phyloP scores from a whole-genome alignment of 176 grass and related monocot genomes.

The maize (Zea mays) region DNA sequence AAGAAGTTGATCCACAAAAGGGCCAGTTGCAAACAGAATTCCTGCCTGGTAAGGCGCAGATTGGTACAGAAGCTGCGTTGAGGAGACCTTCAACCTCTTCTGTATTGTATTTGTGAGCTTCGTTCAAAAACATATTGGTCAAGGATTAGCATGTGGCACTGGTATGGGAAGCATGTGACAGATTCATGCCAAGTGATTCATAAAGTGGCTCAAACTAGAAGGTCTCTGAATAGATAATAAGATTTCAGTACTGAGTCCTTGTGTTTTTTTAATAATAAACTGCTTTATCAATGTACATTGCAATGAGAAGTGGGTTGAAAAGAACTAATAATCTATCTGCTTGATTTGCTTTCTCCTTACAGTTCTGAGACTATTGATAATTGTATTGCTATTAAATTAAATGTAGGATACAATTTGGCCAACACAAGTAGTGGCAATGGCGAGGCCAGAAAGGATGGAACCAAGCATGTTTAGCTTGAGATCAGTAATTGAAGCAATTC shows the following conservation, averaged over 20 bases:
- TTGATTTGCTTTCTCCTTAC: slow-evolving; percentile 11
- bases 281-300: slow-evolving; percentile 24
- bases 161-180: slow-evolving; percentile 7
- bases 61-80: slow-evolving; percentile 91
- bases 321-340: neutral
- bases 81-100: slow-evolving; percentile 95
- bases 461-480: slow-evolving; percentile 92
- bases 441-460: slow-evolving; percentile 82
- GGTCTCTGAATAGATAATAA: neutral
- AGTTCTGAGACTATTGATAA: slow-evolving; percentile 26
- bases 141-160: slow-evolving; percentile 49
- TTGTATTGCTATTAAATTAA: slow-evolving; percentile 10
- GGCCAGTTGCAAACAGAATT: slow-evolving; percentile 83
- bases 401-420: slow-evolving; percentile 97
- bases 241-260: slow-evolving; percentile 18
- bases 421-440: slow-evolving; percentile 93
- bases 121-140: slow-evolving; percentile 43
- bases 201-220: slow-evolving; percentile 21
- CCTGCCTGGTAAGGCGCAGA: slow-evolving; percentile 90
- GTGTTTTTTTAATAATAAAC: slow-evolving; percentile 11
- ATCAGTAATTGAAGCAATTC: slow-evolving; percentile 95
- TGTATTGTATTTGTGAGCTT: slow-evolving; percentile 99
- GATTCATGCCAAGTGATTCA: slow-evolving; percentile 33
- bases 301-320: slow-evolving; percentile 10
- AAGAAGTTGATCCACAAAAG: slow-evolving; percentile 86